Evolutionary conservation across 2,329 filamentous ascomycete species (phyloP).

Genomic region (Bipolaris bicolor): DNA sequence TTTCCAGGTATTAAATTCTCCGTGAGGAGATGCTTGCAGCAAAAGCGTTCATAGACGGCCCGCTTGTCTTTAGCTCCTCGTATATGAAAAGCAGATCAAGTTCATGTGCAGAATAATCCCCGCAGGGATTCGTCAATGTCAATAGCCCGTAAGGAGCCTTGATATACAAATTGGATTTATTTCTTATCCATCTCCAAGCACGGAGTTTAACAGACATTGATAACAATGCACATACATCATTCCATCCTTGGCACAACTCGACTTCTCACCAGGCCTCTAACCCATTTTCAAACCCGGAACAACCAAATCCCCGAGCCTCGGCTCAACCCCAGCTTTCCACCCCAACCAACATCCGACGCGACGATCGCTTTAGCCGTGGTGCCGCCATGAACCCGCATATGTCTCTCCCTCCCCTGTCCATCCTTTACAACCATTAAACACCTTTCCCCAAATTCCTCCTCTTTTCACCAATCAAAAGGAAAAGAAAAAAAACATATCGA

Average conservation of each 20-base stretch:
- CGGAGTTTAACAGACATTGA: too few relatives aligned
- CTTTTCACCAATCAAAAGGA: too few relatives aligned
- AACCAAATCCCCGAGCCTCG: constrained; percentile 30
- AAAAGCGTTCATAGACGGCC: too few relatives aligned
- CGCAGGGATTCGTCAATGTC: too few relatives aligned
- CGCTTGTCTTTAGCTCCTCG: too few relatives aligned
- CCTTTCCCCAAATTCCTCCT: too few relatives aligned
- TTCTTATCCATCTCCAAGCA: neutral
- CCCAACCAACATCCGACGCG: constrained; percentile 16
- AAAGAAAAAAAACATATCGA: neutral
- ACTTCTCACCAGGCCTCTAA: neutral
- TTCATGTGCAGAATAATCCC: too few relatives aligned
- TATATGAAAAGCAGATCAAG: too few relatives aligned
- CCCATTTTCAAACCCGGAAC: neutral
- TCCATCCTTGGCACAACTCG: neutral
- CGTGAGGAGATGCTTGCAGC: too few relatives aligned
- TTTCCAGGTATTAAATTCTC: too few relatives aligned
- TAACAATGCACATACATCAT: too few relatives aligned
- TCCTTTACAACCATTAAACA: neutral
- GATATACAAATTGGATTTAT: neutral
- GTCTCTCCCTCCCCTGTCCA: neutral
- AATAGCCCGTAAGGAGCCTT: too few relatives aligned
- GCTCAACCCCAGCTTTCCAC: constrained; percentile 31
- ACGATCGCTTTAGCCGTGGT: constrained; percentile 5
- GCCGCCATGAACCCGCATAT: constrained; percentile 11